These are phyloP conservation scores for Metarhizium rileyi DNA, from an alignment of 2,329 filamentous ascomycete species.

Conservation along the genomic window DNA sequence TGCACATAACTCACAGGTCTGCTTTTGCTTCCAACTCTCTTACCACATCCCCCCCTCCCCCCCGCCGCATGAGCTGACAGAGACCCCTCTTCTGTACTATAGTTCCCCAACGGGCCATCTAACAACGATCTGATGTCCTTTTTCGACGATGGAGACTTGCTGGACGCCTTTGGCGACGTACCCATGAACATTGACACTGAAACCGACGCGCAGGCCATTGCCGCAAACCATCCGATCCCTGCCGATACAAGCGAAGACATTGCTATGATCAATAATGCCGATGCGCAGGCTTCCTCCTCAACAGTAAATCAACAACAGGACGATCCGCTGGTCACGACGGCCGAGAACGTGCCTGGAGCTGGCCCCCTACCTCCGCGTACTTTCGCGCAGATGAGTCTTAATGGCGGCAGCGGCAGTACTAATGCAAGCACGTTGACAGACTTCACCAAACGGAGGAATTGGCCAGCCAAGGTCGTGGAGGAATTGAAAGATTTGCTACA, in stretches of 20 bases:
- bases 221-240: constrained; percentile 14
- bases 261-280: constrained; percentile 9
- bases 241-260: constrained; percentile 11
- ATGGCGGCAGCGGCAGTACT: constrained; percentile 11
- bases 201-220: constrained; percentile 13
- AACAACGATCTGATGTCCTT: constrained; percentile 32
- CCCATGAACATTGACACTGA: constrained; percentile 33
- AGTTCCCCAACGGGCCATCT: constrained; percentile 17
- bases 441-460: constrained; percentile 57
- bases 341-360: constrained; percentile 30
- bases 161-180: constrained; percentile 28
- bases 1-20: constrained; percentile 6
- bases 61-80: constrained; percentile 2
- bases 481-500: constrained; percentile 84
- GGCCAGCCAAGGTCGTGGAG: constrained; percentile 82
- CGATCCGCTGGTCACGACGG: constrained; percentile 24
- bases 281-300: constrained; percentile 20
- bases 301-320: constrained; percentile 14
- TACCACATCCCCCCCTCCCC: neutral
- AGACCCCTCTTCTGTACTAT: neutral
- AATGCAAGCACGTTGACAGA: constrained; percentile 40
- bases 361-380: constrained; percentile 31
- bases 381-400: constrained; percentile 23
- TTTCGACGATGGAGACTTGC: constrained; percentile 30
- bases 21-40: neutral